Conservation (phyloP, 2,329 filamentous ascomycete species). For the Calonectria pseudoturangicola region DNA sequence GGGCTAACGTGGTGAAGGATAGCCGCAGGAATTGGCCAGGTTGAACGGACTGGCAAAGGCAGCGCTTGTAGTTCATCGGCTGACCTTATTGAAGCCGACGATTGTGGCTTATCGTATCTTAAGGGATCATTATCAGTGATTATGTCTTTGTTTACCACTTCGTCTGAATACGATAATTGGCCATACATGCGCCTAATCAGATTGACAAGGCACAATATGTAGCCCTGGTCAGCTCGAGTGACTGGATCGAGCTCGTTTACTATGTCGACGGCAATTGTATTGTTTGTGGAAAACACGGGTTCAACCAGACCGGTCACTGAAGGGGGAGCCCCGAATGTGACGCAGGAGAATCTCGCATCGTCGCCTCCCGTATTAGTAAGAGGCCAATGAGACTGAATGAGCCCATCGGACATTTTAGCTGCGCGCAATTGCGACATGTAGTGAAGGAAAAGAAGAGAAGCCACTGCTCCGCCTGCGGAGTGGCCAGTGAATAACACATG, state of each 20-base stretch:
- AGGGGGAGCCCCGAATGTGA: neutral
- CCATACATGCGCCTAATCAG: neutral
- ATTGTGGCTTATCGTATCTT: too few species aligned
- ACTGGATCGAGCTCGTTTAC: conserved; percentile 3
- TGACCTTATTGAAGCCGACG: too few species aligned
- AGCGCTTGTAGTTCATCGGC: neutral
- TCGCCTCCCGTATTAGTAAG: neutral
- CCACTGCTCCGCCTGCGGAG: neutral
- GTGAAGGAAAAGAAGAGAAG: neutral
- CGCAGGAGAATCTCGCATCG: neutral
- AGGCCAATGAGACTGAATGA: neutral
- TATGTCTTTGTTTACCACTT: neutral
- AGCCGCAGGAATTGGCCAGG: neutral
- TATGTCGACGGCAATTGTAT: neutral
- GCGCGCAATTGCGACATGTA: neutral
- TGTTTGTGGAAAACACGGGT: too few species aligned
- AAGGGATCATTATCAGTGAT: neutral
- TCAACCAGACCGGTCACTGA: neutral
- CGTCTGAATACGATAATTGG: neutral
- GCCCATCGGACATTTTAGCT: neutral
- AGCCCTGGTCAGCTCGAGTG: neutral
- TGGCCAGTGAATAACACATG: neutral
- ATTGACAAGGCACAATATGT: neutral
- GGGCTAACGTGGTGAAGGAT: neutral
- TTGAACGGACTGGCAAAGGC: neutral